A percentile compares a stretch with the other conserved stretches of the same genome.
Evolutionary conservation across 1,284 basidiomycete species (phyloP).

Genomic region (Cryptococcus sp.): DNA sequence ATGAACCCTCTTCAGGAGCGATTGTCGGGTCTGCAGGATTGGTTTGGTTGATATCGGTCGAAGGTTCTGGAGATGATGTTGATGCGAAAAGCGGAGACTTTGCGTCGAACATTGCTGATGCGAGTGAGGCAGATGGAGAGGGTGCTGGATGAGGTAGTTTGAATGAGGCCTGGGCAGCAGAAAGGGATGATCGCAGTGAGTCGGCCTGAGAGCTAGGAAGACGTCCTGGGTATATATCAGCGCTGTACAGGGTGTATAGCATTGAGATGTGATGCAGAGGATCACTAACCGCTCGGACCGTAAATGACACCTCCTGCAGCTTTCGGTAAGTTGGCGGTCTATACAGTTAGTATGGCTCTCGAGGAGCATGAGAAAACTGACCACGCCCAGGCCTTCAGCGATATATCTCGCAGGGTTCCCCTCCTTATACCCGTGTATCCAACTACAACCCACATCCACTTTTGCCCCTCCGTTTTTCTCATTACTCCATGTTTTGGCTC

Average conservation of each 20-base stretch:
- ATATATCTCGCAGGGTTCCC: constrained; percentile 49
- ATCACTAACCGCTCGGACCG: constrained; percentile 34
- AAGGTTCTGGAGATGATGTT: constrained; percentile 6
- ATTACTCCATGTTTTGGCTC: constrained; percentile 46
- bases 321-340: constrained; percentile 33
- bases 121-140: constrained; percentile 26
- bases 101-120: constrained; percentile 41
- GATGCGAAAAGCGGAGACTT: constrained; percentile 30
- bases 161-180: constrained; percentile 29
- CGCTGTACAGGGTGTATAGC: not conserved
- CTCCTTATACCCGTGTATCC: constrained; percentile 52
- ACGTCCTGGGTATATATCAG: constrained; percentile 11
- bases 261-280: no score
- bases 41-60: constrained; percentile 13
- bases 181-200: constrained; percentile 26
- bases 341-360: not conserved
- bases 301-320: constrained; percentile 36
- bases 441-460: constrained; percentile 52
- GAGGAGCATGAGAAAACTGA: constrained; percentile 14
- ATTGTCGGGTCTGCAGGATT: constrained; percentile 25
- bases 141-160: constrained; percentile 34
- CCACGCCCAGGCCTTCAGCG: constrained; percentile 45
- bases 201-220: constrained; percentile 17
- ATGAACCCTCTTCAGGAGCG: constrained; percentile 2
- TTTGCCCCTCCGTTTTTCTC: constrained; percentile 19